Base-by-base conservation (phyloP, 148 eudicot species). In the Polygonum maritimum region DNA sequence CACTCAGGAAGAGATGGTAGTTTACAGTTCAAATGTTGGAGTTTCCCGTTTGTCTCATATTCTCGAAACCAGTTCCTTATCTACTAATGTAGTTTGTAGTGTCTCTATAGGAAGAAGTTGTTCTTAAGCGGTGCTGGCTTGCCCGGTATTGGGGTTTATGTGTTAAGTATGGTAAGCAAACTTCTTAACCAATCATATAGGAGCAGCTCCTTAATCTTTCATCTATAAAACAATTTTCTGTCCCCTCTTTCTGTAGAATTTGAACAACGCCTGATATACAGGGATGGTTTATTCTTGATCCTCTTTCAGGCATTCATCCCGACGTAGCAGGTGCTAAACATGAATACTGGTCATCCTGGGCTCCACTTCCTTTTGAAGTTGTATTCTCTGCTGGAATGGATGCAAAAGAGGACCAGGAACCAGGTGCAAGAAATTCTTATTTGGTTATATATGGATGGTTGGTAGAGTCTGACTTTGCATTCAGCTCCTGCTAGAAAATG, bases 41-140 rank as follows among this genome's bases (percentile, higher is more conserved):
- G n/a, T 67, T 63, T 79, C 71, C 57, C 44, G 48, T 2, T 35
- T 39, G 1, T 63, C 26, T 71, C 60, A 33, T 33, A 21, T n/a
- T 77, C 16, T 71, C 72, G 52, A 76, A 81, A 33, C 54, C 52
- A 77, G 73, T 7, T 40, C n/a, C 54, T 22, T 67, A 11, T 75
- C 52, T 76, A 78, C 74, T 89, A 78, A 87, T 78, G 77, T 76
- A 74, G 79, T 85, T 81, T 76, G 79, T 78, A 52, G 57, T 83
- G 78, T 84, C 74, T 76, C 33, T 81, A 65, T 79, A 92, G 98
- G 98, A 92, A 84, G 98, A 94, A 85, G 96, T 94, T 62, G 89
- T 90, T 83, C 92, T 94, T 76, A 94, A 94, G 92, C 90, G 92
- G 81, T 94, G 98, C 76, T 94, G 98, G 98, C 96, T 94, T 82